Conservation (phyloP, 306 rosid species). For the Quercus mongolica region DNA sequence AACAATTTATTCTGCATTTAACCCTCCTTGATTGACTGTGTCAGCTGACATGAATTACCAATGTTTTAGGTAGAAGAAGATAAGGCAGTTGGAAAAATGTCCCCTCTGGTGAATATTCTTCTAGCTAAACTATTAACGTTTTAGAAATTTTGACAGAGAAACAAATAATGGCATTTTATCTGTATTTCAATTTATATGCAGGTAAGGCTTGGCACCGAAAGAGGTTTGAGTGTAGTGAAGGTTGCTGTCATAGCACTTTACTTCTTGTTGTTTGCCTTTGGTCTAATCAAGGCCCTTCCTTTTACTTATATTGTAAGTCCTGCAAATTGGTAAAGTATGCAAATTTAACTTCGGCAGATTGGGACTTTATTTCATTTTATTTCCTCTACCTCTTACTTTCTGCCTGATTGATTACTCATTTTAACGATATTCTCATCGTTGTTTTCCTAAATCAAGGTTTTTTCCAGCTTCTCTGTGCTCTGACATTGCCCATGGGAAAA, state of each 20-base stretch:
- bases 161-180: constrained; percentile 5
- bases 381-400: neutral
- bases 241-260: constrained; percentile 46
- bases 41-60: constrained; percentile 11
- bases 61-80: constrained; percentile 67
- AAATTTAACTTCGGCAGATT: neutral
- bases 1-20: neutral
- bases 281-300: constrained; percentile 59
- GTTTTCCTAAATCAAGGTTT: neutral
- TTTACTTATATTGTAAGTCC: constrained; percentile 54
- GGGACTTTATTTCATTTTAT: neutral
- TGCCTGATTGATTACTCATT: neutral
- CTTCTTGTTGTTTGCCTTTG: constrained; percentile 45
- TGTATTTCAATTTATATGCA: constrained; percentile 15
- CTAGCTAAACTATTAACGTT: neutral
- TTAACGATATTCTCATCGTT: neutral
- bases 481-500: constrained; percentile 75
- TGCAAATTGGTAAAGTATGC: neutral
- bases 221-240: constrained; percentile 58
- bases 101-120: constrained; percentile 60
- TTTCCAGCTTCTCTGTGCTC: constrained; percentile 61
- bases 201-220: constrained; percentile 79
- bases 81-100: constrained; percentile 65
- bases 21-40: constrained; percentile 6
- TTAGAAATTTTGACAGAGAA: neutral